Evolutionary conservation across 306 rosid genomes (phyloP), one percentile per base, ranked within the genome.

Genomic region (Corylus americana): DNA sequence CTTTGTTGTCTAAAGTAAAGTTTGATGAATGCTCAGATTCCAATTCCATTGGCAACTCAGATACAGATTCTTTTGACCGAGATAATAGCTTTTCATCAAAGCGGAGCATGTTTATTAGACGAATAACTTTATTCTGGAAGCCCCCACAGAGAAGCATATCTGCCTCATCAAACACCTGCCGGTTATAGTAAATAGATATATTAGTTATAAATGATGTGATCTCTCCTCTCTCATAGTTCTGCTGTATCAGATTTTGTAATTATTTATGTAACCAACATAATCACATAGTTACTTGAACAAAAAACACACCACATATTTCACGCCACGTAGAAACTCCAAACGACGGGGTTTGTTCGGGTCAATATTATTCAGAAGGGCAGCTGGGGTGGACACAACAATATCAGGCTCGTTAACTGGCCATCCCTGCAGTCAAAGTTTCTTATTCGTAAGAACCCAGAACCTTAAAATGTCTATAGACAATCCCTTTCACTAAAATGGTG

Each of bases 131-230:
- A 88, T 95, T 95, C 84, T 91, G 95, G 81, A 92, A 95, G 62
- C 98, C 85, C 64, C 98, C 98, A 77, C 90, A 87, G 75, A 95
- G 94, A 87, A 95, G 98, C 98, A 95, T 92, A 75, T 92, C 98
- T 37, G 98, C 98, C 86, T 95, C 98, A 90, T 95, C 98, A 83
- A 95, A 95, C 61, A 95, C 98, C 98, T 95, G 80, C 22, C 73
- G 68, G 55, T 69, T 22, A 67, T 55, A 81, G 81, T 42, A 79
- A 7, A 81, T 62, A 80, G 70, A 66, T 42, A 76, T 7, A 73
- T 55, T 45, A 17, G 58, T 53, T 1, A 6, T 10, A 77, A 29
- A 71, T 47, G 16, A 51, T 12, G 62, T 31, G 17, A 18, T 63
- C 55, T 18, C 18, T 27, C 58, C 67, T 61, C 11, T 25, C 45